Conservation (phyloP, 179 eudicot genomes). For the Silene vulgaris region DNA sequence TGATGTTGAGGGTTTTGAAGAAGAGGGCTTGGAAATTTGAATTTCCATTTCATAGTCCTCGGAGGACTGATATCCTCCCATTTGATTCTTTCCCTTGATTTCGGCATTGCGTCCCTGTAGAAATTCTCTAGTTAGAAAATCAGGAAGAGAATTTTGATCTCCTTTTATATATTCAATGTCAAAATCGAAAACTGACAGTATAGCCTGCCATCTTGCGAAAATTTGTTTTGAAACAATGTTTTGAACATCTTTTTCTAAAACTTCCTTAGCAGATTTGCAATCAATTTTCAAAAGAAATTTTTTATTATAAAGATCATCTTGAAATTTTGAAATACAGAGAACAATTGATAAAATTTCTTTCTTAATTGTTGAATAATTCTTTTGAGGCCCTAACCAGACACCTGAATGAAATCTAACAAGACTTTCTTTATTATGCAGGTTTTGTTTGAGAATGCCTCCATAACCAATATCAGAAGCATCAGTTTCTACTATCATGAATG, state of each 20-base stretch:
- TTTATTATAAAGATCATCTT: no score
- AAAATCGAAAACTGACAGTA: neutral
- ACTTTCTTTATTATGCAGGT: neutral
- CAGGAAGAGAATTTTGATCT: neutral
- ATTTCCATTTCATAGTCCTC: no score
- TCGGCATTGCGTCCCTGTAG: neutral
- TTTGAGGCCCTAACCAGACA: neutral
- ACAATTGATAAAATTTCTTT: no score
- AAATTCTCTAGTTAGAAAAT: neutral
- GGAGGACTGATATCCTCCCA: neutral
- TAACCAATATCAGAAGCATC: neutral
- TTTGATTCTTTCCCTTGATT: neutral
- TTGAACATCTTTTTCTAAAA: slow-evolving; percentile 18
- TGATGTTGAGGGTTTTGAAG: neutral
- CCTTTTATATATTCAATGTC: neutral
- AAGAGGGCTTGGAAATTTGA: neutral
- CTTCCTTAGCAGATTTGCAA: slow-evolving; percentile 10
- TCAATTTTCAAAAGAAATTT: no score
- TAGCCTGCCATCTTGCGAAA: slow-evolving; percentile 17
- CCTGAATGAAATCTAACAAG: neutral
- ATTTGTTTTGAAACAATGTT: slow-evolving; percentile 16
- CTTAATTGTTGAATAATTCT: no score
- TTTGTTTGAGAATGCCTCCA: neutral
- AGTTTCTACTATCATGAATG: neutral
- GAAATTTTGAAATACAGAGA: no score